phyloP scores from a whole-genome alignment of 2,329 filamentous ascomycete genomes.

The Didymella arachidicola region DNA sequence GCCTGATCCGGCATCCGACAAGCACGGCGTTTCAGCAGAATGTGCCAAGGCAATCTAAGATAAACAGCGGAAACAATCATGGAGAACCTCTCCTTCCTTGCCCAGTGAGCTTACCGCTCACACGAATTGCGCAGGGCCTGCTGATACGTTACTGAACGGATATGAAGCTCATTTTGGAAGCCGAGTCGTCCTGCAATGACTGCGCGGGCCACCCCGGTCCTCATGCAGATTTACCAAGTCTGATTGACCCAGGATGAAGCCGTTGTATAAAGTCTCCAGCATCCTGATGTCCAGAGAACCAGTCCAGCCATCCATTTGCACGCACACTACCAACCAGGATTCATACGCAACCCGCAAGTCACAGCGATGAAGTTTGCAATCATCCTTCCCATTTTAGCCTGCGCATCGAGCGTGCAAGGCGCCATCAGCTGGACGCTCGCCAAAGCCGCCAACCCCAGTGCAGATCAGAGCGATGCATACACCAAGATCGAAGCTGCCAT shows the following conservation, averaged over 20 bases:
- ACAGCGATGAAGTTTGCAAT: slow-evolving; percentile 15
- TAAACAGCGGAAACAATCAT: slow-evolving; percentile 1
- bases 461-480: slow-evolving; percentile 46
- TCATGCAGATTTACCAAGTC: no score
- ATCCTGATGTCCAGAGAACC: neutral
- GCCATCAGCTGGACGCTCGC: slow-evolving; percentile 39
- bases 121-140: neutral
- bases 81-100: neutral
- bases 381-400: slow-evolving; percentile 31
- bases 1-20: slow-evolving; percentile 1
- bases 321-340: no score
- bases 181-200: slow-evolving; percentile 10
- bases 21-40: slow-evolving; percentile 13
- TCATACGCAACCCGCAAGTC: no score
- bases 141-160: neutral
- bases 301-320: no score
- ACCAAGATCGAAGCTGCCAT: slow-evolving; percentile 43
- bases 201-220: neutral
- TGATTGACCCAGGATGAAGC: neutral
- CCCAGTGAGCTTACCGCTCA: neutral
- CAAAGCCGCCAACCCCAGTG: slow-evolving; percentile 39
- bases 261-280: slow-evolving; percentile 1
- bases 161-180: slow-evolving; percentile 4
- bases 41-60: slow-evolving; percentile 19
- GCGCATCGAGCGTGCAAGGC: slow-evolving; percentile 31